These are phyloP conservation scores for Microdochium bolleyi DNA, from an alignment of 2,329 filamentous ascomycete species.

Conservation along the genomic window DNA sequence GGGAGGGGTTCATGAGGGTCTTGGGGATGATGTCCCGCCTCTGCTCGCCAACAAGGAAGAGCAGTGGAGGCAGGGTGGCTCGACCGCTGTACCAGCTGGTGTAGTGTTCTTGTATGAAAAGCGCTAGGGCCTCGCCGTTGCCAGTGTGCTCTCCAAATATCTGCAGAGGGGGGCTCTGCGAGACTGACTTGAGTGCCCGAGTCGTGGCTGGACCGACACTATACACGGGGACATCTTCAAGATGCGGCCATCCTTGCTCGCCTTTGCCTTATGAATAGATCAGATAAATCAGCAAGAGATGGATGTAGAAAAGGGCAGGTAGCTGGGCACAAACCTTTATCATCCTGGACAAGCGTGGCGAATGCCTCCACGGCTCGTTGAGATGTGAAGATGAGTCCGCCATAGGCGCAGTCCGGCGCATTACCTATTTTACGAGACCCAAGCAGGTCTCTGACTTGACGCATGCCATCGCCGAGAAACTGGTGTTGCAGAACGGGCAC, in stretches of 20 bases:
- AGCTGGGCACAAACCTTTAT: constrained; percentile 25
- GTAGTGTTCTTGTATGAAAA: constrained; percentile 75
- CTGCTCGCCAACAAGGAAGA: constrained; percentile 89
- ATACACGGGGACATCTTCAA: constrained; percentile 57
- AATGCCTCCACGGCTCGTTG: constrained; percentile 80
- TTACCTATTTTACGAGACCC: constrained; percentile 29
- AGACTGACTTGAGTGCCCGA: constrained; percentile 56
- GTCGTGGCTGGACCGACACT: constrained; percentile 77
- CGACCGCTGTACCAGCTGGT: constrained; percentile 37
- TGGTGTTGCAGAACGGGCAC: constrained; percentile 70
- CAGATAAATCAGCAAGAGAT: constrained; percentile 29
- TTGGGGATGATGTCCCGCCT: constrained; percentile 84
- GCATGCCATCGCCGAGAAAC: constrained; percentile 53
- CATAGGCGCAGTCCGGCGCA: constrained; percentile 41
- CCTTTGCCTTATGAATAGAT: constrained; percentile 5
- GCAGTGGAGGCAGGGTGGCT: constrained; percentile 49
- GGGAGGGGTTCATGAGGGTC: constrained; percentile 53
- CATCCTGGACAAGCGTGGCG: constrained; percentile 49
- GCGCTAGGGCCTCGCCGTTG: constrained; percentile 72
- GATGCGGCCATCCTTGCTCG: constrained; percentile 36
- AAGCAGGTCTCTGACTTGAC: constrained; percentile 43
- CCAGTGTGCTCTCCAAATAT: constrained; percentile 78
- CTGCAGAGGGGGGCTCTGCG: constrained; percentile 41
- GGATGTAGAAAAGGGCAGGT: constrained; percentile 1
- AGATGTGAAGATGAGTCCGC: constrained; percentile 77